Evolutionary conservation across 192 early-diverging fungal species (phyloP), one percentile per base, ranked within the genome.

Genomic region (Coemansia sp.): DNA sequence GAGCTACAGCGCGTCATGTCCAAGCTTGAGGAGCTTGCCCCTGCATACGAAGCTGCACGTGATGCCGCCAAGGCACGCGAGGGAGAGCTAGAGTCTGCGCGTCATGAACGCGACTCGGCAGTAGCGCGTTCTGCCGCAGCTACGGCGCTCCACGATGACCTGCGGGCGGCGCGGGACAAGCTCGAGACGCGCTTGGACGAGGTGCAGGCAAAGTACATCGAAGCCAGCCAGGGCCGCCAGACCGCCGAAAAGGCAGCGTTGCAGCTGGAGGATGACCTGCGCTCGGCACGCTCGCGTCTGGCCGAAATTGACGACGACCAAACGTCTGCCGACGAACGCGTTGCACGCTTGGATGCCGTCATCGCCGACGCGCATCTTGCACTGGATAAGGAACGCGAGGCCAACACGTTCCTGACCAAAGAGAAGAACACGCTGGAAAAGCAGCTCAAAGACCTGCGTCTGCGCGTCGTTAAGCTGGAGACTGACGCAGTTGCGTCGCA

Each of bases 401-500:
- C 86, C 45, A 85, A 89, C 64, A 84, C 84, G 17, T 90, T 92
- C 50, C 77, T 96, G 15, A 83, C 83, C 59, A 94, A 92, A 73
- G 91, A 91, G 63, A 84, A 92, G 83, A 70, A 84, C 37, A 57
- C 66, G 15, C 82, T 94, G n/a, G 93, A 96, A 67, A 94, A 92
- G 74, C 86, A 89, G 61, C 77, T 92, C 54, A 92, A 92, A 66
- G 91, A 93, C 72, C 82, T 94, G 47, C 85, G 86, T 23, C 79
- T 86, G 29, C 87, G 91, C 7, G 75, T 94, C 25, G 76, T 91
- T 53, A 92, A 91, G 50, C 78, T 94, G 37, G 94, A 96, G 68
- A 75, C 87, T 1, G 82, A 85, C 21, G 84, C 83, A 15, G 75
- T 88, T 14, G 85, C 86, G 17, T 85, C 85, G 35, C 85, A 84